Percentiles rank a stretch among this genome's conserved stretches.
These are phyloP conservation scores for Paramecium sexaurelia DNA, from an alignment of 73 alveolate genomes.

Conservation along the genomic window DNA sequence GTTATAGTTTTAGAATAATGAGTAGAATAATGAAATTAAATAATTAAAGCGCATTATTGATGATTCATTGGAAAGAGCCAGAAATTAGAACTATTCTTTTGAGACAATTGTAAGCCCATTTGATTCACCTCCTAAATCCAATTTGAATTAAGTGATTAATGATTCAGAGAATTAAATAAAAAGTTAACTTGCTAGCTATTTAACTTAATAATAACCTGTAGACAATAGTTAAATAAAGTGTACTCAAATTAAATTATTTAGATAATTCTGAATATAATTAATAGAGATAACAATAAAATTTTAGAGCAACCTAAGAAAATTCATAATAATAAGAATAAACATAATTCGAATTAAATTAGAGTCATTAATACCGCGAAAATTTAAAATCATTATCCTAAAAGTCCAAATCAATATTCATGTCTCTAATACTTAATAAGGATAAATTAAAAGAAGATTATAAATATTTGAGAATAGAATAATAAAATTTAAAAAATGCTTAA, in stretches of 20 bases:
- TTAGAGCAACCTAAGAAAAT: background rate
- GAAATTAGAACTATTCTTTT: background rate
- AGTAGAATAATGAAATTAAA: background rate
- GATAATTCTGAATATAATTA: background rate
- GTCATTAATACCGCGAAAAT: no score
- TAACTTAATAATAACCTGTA: no score
- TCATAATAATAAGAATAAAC: background rate
- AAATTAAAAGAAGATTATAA: no score
- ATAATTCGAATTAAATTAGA: background rate
- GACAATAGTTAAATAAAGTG: background rate
- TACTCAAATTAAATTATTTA: background rate
- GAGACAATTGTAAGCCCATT: background rate
- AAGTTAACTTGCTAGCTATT: no score
- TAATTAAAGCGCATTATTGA: background rate
- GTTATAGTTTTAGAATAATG: background rate
- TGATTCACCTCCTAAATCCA: background rate
- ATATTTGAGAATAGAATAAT: no score
- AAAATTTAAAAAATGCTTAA: no score
- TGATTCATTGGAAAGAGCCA: background rate
- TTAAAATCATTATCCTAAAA: no score
- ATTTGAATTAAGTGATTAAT: background rate
- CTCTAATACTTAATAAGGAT: no score
- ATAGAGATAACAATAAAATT: background rate
- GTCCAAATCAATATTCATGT: no score
- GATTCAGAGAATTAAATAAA: background rate